Conservation (phyloP, 1,284 basidiomycete species). For the Ceratobasidium sp. region DNA sequence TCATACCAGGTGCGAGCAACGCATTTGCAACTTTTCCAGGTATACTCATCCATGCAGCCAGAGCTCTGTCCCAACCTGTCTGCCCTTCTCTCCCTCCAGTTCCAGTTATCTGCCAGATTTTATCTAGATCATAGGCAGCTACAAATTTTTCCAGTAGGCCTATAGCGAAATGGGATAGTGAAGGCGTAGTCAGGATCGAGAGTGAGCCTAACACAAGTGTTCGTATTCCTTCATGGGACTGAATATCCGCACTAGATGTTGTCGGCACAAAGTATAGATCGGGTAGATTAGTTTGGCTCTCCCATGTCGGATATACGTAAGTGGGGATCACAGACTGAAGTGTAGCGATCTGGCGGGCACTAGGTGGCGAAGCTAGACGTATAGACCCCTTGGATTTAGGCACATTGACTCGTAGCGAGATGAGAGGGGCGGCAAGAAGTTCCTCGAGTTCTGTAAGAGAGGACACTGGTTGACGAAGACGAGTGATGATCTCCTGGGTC, state of each 20-base stretch:
- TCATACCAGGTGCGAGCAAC: constrained; percentile 57
- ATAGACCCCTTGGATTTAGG: not conserved
- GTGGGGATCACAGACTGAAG: constrained; percentile 27
- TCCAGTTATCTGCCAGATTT: constrained; percentile 60
- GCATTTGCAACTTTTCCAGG: constrained; percentile 78
- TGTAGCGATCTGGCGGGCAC: constrained; percentile 12
- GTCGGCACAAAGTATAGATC: constrained; percentile 26
- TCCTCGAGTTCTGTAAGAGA: constrained; percentile 35
- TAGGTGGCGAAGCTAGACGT: not conserved
- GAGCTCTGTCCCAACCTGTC: constrained; percentile 74
- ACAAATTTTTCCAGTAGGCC: constrained; percentile 68
- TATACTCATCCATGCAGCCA: constrained; percentile 70
- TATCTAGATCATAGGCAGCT: constrained; percentile 74
- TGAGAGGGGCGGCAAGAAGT: constrained; percentile 19
- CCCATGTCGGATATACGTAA: constrained; percentile 34
- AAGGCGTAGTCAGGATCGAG: constrained; percentile 5
- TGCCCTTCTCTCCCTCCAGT: constrained; percentile 53
- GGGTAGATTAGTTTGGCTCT: not conserved
- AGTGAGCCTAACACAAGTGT: constrained; percentile 3
- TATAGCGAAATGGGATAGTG: constrained; percentile 52
- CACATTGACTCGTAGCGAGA: not conserved
- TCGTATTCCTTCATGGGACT: not conserved
- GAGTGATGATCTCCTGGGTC: constrained; percentile 32
- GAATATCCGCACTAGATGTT: not conserved
- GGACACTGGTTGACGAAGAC: constrained; percentile 24